Base-by-base conservation (phyloP, 2,329 filamentous ascomycete genomes). In the Dothistroma pini region DNA sequence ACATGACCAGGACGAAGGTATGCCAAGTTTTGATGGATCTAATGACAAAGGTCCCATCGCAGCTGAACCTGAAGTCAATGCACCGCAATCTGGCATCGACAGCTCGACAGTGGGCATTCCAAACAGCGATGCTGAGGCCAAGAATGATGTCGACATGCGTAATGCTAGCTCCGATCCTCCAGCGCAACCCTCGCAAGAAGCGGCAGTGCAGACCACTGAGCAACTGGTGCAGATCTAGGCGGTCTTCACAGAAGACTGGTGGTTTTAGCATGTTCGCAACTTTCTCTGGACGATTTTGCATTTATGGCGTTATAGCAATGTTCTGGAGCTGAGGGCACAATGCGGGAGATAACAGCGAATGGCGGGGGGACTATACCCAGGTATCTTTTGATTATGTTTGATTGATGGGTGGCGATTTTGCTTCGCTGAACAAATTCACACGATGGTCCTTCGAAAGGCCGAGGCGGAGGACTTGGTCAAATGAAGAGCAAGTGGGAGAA, bases 1-100 rank as follows among this genome's bases (percentile, higher is more conserved):
- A 11, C 68, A 72, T 49, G 69, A 71, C 44, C 67, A 71, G 32
- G 71, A 71, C 16, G 69, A 72, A 21, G 57, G 61, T 16, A 59
- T 68, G 16, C 52, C 60, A 10, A 66, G 63, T 31, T 62, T 69
- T 7, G 69, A 71, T 34, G 66, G 68, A 31, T 56, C 58, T 16
- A 62, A 65, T 12, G 62, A 61, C 44, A 63, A 63, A 38, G 59
- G 62, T 21, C 41, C 58, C 14, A 34, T 44, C 21, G 51, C 63
- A 2, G 38, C 59, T 1, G 56, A 58, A 44, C 14, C 35, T n/a
- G 51, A 31, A 51, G 48, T 11, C 21, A 25, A 51, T 29, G 47
- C 10, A n/a, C 16, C n/a, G n/a, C 10, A 4, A 3, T 12, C 47
- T 25, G n/a, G 29, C 32, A 21, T 52, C n/a, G 31, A 21, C 56